Percentiles rank a stretch among this genome's conserved stretches.
phyloP scores from a whole-genome alignment of 345 rosid species.

The Eucalyptus erythrocorys region DNA sequence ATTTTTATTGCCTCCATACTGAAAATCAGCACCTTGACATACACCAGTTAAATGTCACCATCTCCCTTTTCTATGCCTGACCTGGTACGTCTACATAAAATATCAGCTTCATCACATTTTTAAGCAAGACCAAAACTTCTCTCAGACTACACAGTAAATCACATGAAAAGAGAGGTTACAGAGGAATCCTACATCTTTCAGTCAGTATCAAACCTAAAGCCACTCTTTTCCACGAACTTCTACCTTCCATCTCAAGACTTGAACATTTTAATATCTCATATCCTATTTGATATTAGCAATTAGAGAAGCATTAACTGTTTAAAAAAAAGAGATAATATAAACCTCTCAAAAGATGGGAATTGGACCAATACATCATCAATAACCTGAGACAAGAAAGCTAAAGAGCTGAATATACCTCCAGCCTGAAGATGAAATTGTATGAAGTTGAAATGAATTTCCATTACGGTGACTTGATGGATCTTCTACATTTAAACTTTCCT shows the following conservation, averaged over 20 bases:
- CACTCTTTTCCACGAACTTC: not conserved
- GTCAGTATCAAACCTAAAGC: not conserved
- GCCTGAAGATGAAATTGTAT: slow-evolving; percentile 19
- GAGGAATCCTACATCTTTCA: not conserved
- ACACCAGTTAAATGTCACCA: not conserved
- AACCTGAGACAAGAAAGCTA: not conserved
- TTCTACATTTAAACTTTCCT: slow-evolving; percentile 47
- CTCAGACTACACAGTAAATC: not conserved
- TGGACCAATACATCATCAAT: not conserved
- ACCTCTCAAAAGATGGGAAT: not conserved
- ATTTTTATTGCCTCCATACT: not conserved
- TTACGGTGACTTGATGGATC: slow-evolving; percentile 28
- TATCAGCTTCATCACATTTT: not conserved
- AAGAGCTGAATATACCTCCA: slow-evolving; percentile 34
- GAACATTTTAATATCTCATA: not conserved
- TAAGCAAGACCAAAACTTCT: not conserved
- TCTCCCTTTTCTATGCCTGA: not conserved
- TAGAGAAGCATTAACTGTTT: not conserved
- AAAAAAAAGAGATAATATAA: not conserved
- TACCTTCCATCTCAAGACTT: not conserved
- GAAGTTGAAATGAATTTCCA: not conserved
- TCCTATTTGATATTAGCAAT: not conserved
- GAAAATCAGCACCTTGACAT: not conserved
- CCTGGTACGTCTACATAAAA: not conserved
- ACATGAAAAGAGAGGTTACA: not conserved